Conservation (phyloP, 192 early-diverging fungal genomes). For the Oehlia diaphana region DNA sequence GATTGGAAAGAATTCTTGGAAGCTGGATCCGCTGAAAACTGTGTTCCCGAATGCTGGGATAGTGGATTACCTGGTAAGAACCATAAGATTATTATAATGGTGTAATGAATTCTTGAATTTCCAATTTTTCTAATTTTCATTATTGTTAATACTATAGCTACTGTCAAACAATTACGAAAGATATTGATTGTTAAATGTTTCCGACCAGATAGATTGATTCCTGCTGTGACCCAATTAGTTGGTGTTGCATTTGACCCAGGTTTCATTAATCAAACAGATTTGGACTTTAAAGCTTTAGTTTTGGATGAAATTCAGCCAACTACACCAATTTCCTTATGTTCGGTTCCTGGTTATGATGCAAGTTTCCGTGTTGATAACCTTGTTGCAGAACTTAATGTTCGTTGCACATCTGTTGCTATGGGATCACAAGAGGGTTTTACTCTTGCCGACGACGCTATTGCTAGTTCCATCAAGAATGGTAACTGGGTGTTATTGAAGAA, state of each 20-base stretch:
- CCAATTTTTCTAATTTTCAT: neutral
- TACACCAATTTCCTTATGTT: constrained; percentile 91
- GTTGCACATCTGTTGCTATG: constrained; percentile 90
- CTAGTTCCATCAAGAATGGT: constrained; percentile 77
- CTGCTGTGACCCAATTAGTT: constrained; percentile 70
- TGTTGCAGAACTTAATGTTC: constrained; percentile 61
- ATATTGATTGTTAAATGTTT: constrained; percentile 82
- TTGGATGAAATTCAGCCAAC: constrained; percentile 64
- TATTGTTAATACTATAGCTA: constrained; percentile 13
- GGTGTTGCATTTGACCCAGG: constrained; percentile 65
- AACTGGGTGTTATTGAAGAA: constrained; percentile 98
- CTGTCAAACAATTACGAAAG: constrained; percentile 69
- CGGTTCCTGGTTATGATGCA: constrained; percentile 93
- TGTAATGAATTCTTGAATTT: neutral
- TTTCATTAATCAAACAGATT: constrained; percentile 59
- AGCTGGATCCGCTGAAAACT: constrained; percentile 44
- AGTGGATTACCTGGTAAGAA: constrained; percentile 34
- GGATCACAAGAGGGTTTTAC: constrained; percentile 93
- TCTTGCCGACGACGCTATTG: constrained; percentile 89
- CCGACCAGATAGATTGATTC: constrained; percentile 85
- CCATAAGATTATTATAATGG: no score
- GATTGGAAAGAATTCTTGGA: constrained; percentile 53
- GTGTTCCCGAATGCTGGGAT: constrained; percentile 60
- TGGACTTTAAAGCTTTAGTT: constrained; percentile 71
- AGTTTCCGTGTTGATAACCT: constrained; percentile 92